Evolutionary conservation across 345 rosid species (phyloP).

Genomic region (Rhodomyrtus tomentosa): DNA sequence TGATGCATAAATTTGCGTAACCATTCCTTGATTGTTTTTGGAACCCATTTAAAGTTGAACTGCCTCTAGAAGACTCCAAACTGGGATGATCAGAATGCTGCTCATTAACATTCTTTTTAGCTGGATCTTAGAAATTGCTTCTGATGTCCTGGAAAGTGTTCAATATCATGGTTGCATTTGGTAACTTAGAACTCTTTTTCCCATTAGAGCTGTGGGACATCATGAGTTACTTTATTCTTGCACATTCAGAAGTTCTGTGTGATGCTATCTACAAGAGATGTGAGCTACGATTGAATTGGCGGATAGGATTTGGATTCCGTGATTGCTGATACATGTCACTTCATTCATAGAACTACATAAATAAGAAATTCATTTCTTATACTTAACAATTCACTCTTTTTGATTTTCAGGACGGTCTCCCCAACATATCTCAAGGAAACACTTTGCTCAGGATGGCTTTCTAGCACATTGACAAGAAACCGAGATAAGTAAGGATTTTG

Average conservation of each 20-base stretch:
- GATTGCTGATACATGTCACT: neutral
- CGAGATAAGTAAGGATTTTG: constrained; percentile 31
- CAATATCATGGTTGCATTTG: neutral
- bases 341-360: neutral
- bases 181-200: neutral
- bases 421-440: constrained; percentile 54
- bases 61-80: neutral
- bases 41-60: neutral
- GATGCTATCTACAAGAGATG: neutral
- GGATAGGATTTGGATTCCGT: neutral
- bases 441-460: constrained; percentile 49
- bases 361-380: neutral
- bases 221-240: neutral
- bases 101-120: neutral
- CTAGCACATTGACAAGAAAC: constrained; percentile 32
- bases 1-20: neutral
- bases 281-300: neutral
- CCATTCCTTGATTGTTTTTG: neutral
- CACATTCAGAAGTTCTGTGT: neutral
- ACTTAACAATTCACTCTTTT: neutral
- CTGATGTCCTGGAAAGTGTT: neutral
- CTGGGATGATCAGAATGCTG: neutral
- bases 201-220: neutral
- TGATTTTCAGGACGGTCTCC: constrained; percentile 40
- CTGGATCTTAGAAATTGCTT: neutral